Conservation (phyloP, 129 eudicot species). For the Tagetes erecta region DNA sequence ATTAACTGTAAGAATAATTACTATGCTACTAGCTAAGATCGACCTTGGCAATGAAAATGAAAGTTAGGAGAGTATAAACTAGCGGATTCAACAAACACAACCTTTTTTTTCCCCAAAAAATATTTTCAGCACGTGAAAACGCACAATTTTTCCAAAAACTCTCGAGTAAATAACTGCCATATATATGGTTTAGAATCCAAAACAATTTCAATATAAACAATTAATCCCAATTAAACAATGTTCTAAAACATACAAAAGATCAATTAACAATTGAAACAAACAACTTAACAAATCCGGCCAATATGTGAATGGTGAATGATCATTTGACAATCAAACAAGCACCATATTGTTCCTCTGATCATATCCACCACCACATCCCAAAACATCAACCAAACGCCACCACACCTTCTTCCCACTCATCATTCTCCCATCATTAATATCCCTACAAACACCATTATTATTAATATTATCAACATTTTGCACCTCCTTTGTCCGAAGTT, state of each 20-base stretch:
- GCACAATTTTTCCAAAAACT: no score
- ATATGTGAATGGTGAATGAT: no score
- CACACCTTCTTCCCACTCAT: slow-evolving; percentile 24
- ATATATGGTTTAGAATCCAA: no score
- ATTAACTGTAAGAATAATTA: no score
- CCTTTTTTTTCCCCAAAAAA: no score
- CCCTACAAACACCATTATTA: background rate
- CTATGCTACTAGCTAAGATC: no score
- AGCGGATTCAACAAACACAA: no score
- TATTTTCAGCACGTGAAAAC: no score
- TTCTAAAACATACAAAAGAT: background rate
- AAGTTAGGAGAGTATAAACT: no score
- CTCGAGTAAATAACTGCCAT: no score
- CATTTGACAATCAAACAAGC: background rate
- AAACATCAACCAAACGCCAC: slow-evolving; percentile 48
- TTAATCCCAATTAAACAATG: background rate
- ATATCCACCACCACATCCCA: slow-evolving; percentile 51
- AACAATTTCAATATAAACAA: background rate
- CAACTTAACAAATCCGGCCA: no score
- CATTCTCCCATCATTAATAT: slow-evolving; percentile 13
- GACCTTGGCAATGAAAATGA: no score
- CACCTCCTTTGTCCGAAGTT: slow-evolving; percentile 15
- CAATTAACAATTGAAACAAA: slow-evolving; percentile 4
- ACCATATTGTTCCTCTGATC: slow-evolving; percentile 15
- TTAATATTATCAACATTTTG: background rate